These are phyloP conservation scores for Diplodia mutila DNA, from an alignment of 2,329 filamentous ascomycete species.

Conservation along the genomic window DNA sequence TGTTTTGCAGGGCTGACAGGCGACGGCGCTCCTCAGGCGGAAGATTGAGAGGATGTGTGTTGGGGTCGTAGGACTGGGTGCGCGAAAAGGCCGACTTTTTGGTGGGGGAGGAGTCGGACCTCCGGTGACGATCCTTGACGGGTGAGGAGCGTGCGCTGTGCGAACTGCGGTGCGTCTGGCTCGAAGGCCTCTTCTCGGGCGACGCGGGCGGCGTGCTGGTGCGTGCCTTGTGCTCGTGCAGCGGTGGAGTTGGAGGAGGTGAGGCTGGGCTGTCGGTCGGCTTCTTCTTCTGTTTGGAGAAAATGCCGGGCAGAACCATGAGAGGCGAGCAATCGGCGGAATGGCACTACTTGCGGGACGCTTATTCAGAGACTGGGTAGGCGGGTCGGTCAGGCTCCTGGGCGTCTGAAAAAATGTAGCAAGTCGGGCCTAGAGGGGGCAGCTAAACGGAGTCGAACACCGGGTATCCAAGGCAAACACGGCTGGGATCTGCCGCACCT, in stretches of 20 bases:
- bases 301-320: slow-evolving; percentile 26
- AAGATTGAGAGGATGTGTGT: slow-evolving; percentile 87
- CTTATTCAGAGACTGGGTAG: slow-evolving; percentile 25
- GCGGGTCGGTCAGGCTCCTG: slow-evolving; percentile 19
- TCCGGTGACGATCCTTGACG: slow-evolving; percentile 37
- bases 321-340: slow-evolving; percentile 18
- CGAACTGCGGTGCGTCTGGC: slow-evolving; percentile 9
- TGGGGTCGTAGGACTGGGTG: slow-evolving; percentile 57
- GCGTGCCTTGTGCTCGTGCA: slow-evolving; percentile 23
- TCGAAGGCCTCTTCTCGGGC: slow-evolving; percentile 42
- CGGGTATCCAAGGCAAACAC: slow-evolving; percentile 20
- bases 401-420: slow-evolving; percentile 21
- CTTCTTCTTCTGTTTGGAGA: slow-evolving; percentile 44
- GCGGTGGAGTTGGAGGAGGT: slow-evolving; percentile 26
- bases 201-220: slow-evolving; percentile 39
- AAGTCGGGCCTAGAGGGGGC: slow-evolving; percentile 16
- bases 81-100: slow-evolving; percentile 35
- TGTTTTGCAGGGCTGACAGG: slow-evolving; percentile 67
- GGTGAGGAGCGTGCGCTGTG: slow-evolving; percentile 25
- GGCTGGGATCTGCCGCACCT: slow-evolving; percentile 10
- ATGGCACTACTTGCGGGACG: slow-evolving; percentile 23
- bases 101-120: slow-evolving; percentile 37
- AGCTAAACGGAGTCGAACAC: slow-evolving; percentile 22
- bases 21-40: slow-evolving; percentile 86
- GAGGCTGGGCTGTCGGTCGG: slow-evolving; percentile 32